A percentile compares a stretch with the other conserved stretches of the same genome.
phyloP scores from a whole-genome alignment of 1,139 yeast genomes.

The Wickerhamiella infanticola region DNA sequence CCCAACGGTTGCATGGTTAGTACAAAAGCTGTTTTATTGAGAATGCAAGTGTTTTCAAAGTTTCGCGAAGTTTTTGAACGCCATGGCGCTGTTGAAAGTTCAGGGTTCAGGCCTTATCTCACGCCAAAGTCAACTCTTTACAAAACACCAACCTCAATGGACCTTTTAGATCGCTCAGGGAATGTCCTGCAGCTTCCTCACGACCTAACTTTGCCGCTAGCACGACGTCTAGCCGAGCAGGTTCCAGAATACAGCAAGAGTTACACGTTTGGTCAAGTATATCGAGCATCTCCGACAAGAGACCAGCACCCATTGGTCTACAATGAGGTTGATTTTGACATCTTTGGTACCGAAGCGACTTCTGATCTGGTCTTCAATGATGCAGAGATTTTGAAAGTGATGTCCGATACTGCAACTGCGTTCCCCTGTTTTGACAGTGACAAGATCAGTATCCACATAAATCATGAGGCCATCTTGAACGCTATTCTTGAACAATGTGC shows the following conservation, averaged over 20 bases:
- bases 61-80: constrained; percentile 45
- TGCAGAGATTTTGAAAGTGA: constrained; percentile 73
- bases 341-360: constrained; percentile 33
- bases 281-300: constrained; percentile 42
- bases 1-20: constrained; percentile 16
- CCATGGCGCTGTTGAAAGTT: constrained; percentile 77
- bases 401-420: constrained; percentile 51
- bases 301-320: constrained; percentile 66
- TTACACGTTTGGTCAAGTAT: constrained; percentile 65
- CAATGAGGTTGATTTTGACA: constrained; percentile 77
- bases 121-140: constrained; percentile 72
- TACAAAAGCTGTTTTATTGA: constrained; percentile 3
- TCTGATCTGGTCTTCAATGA: constrained; percentile 36
- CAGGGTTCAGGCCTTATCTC: constrained; percentile 37
- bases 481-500: constrained; percentile 65
- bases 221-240: constrained; percentile 58
- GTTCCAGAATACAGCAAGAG: constrained; percentile 31
- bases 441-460: constrained; percentile 44
- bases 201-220: constrained; percentile 79
- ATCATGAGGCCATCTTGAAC: constrained; percentile 67
- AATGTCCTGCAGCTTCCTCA: constrained; percentile 76
- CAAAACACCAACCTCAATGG: constrained; percentile 48
- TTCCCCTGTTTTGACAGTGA: constrained; percentile 51
- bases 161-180: constrained; percentile 72
- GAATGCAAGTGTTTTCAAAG: constrained; percentile 36